These are phyloP conservation scores for Sanghuangporus sanghuang DNA, from an alignment of 1,284 basidiomycete genomes.

Conservation along the genomic window DNA sequence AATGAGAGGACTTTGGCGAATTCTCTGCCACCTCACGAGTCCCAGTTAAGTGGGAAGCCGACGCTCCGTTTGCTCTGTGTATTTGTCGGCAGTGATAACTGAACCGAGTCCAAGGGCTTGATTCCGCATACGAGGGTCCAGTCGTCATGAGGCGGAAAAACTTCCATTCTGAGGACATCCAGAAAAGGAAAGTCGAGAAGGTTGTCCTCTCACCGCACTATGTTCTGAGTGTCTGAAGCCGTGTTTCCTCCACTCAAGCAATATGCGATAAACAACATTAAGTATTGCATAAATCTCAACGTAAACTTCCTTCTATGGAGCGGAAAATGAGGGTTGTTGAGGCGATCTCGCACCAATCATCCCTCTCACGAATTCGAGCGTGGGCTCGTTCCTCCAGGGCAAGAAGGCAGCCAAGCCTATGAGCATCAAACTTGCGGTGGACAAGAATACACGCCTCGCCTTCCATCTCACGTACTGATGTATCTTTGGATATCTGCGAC, in stretches of 20 bases:
- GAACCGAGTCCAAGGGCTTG: not conserved
- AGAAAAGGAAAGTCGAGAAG: not conserved
- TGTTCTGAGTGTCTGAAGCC: not conserved
- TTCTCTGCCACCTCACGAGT: not conserved
- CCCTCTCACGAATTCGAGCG: conserved; percentile 16
- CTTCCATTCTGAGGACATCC: not conserved
- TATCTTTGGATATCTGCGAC: conserved; percentile 12
- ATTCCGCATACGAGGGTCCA: not conserved
- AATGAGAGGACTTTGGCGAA: not conserved
- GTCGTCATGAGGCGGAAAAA: not conserved
- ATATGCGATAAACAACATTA: not conserved
- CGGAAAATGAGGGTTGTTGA: not conserved
- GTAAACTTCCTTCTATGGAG: not conserved
- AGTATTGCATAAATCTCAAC: not conserved
- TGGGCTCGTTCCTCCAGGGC: conserved; percentile 13
- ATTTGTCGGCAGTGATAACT: not conserved
- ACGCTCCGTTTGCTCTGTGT: not conserved
- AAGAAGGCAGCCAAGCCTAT: conserved; percentile 16
- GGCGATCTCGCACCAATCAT: not conserved
- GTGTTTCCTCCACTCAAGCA: not conserved
- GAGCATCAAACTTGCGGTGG: not conserved
- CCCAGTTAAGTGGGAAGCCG: not conserved
- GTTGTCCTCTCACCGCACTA: not conserved
- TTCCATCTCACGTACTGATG: conserved; percentile 11
- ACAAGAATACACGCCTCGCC: conserved; percentile 8